Evolutionary conservation across 495 filamentous ascomycete genomes (phyloP), one percentile per base, ranked within the genome.

Genomic region (Xylaria acuta): DNA sequence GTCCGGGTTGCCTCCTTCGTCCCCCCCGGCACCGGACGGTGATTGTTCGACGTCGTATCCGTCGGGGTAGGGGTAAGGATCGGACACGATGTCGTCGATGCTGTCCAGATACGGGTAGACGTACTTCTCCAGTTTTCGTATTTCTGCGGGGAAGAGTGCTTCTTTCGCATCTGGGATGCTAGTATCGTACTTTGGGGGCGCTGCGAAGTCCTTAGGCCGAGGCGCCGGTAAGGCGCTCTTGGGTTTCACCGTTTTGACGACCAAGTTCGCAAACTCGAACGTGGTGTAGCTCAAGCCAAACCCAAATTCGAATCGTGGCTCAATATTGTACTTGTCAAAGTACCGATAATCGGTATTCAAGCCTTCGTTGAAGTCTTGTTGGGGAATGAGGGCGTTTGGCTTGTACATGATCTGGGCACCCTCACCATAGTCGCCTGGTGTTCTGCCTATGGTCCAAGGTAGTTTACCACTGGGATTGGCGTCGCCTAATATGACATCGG

Each of bases 291-390:
- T 90, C 4, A 96, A 85, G 0, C 93, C 93, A 70, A 89, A 95
- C 0, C 93, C 93, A 75, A 97, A 97, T 74, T 92, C 89, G 75
- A 87, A 95, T 7, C 90, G 88, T 0, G 93, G 93, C 3, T 81
- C 78, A 72, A 95, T 89, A 25, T 81, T 77, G 43, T 87, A 72
- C 73, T 90, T 91, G 84, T 98, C 96, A 77, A 98, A 98, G 73
- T 97, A 87, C 9, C 95, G 91, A 78, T 98, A 97, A 79, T 98
- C 95, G 76, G 97, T 89, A 75, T 93, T 93, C 7, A 97, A 82
- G 0, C 93, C 93, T 73, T 98, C 93, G 5, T 83, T 84, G 73
- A 97, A 96, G 76, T 92, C 89, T 75, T 97, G 93, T 78, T 97
- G 95, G 3, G 96, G 96, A 0, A 91, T 83, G 9, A 90, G 77